These are phyloP conservation scores for Colletotrichum phormii DNA, from an alignment of 2,329 filamentous ascomycete genomes.

Conservation along the genomic window DNA sequence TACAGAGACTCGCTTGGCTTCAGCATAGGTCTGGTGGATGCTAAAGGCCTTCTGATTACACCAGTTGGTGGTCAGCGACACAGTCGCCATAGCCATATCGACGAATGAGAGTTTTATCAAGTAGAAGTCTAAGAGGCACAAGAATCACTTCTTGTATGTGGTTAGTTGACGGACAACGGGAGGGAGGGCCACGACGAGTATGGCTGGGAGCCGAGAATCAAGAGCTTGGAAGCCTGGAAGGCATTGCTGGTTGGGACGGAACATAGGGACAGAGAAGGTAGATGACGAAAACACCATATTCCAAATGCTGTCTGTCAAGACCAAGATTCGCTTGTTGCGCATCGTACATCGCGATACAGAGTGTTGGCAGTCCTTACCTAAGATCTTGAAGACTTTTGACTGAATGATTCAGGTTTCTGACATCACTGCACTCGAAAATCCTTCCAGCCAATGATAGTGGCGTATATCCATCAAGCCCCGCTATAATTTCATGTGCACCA, in stretches of 20 bases:
- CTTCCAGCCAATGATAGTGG: slow-evolving; percentile 2
- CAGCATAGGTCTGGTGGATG: background rate
- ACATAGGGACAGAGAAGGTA: slow-evolving; percentile 18
- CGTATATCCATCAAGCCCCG: slow-evolving; percentile 25
- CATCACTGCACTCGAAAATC: slow-evolving; percentile 10
- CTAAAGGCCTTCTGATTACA: background rate
- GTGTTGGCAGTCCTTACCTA: background rate
- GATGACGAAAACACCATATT: slow-evolving; percentile 9
- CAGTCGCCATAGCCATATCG: background rate
- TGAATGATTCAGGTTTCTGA: slow-evolving; percentile 9
- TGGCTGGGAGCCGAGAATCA: background rate
- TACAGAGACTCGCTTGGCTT: background rate
- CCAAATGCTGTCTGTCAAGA: background rate
- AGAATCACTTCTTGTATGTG: slow-evolving; percentile 8
- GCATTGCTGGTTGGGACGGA: background rate
- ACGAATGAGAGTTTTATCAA: background rate
- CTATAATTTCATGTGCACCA: slow-evolving; percentile 52
- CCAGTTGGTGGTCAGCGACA: background rate
- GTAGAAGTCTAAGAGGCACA: background rate
- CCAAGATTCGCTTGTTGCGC: background rate
- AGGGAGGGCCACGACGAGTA: background rate
- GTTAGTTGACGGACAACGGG: slow-evolving; percentile 9
- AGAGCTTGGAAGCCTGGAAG: background rate
- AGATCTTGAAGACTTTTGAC: background rate
- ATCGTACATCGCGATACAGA: background rate